These are phyloP conservation scores for Colletotrichum orchidophilum DNA, from an alignment of 2,329 filamentous ascomycete genomes.

Conservation along the genomic window DNA sequence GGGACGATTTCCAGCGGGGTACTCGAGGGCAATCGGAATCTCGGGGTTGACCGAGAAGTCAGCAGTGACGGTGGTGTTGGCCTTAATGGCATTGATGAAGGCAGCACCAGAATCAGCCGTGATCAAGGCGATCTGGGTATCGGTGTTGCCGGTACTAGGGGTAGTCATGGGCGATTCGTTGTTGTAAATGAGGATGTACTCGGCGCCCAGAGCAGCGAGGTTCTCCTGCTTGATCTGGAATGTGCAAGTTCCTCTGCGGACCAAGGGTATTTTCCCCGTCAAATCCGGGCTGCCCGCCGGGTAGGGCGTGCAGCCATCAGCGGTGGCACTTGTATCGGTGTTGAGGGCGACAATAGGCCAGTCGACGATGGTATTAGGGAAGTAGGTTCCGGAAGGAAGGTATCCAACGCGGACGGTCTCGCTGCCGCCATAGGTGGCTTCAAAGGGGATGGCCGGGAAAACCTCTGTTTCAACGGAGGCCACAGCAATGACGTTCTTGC, in stretches of 20 bases:
- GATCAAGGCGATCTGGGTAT: slow-evolving; percentile 37
- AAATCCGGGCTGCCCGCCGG: slow-evolving; percentile 30
- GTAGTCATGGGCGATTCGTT: slow-evolving; percentile 35
- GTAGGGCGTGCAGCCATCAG: slow-evolving; percentile 41
- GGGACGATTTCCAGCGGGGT: slow-evolving; percentile 45
- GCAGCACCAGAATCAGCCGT: slow-evolving; percentile 36
- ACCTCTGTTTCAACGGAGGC: slow-evolving; percentile 51
- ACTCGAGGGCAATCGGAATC: slow-evolving; percentile 35
- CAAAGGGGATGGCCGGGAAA: slow-evolving; percentile 41
- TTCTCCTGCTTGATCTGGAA: slow-evolving; percentile 41
- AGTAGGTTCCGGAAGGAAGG: slow-evolving; percentile 45
- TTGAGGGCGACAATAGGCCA: slow-evolving; percentile 41
- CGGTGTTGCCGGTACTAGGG: slow-evolving; percentile 25
- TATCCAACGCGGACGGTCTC: slow-evolving; percentile 43
- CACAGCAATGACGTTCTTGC: slow-evolving; percentile 52
- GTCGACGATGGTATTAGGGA: slow-evolving; percentile 46
- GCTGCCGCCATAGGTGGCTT: slow-evolving; percentile 41
- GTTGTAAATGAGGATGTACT: slow-evolving; percentile 44
- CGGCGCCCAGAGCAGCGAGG: slow-evolving; percentile 39
- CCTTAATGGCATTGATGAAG: slow-evolving; percentile 39
- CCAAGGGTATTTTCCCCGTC: slow-evolving; percentile 31
- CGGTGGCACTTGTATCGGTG: slow-evolving; percentile 37
- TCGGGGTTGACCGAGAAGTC: slow-evolving; percentile 42
- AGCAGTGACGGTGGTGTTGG: slow-evolving; percentile 40
- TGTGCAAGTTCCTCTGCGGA: slow-evolving; percentile 46